Evolutionary conservation across 306 rosid genomes (phyloP).

Genomic region (Vachellia collinsii): DNA sequence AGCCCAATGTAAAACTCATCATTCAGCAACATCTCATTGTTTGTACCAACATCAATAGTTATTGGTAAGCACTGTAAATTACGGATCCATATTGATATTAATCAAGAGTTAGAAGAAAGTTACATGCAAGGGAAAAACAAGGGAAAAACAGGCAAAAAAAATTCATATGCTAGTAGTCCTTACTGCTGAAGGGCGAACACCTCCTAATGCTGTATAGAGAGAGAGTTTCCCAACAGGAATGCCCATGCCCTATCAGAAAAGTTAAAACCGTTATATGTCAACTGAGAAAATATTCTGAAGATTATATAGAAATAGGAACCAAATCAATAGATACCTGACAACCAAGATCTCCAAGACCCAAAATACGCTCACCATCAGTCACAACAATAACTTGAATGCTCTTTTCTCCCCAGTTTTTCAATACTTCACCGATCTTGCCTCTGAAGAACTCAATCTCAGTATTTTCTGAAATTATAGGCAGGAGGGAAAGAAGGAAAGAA

Average conservation of each 20-base stretch:
- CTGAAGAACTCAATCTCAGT: slow-evolving; percentile 52
- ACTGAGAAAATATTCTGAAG: not conserved
- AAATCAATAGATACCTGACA: slow-evolving; percentile 70
- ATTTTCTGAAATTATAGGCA: slow-evolving; percentile 32
- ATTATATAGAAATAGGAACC: slow-evolving; percentile 23
- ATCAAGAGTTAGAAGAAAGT: slow-evolving; percentile 20
- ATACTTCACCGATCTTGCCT: slow-evolving; percentile 89
- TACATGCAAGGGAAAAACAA: not conserved
- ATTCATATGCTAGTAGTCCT: slow-evolving; percentile 33
- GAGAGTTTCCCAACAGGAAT: slow-evolving; percentile 99
- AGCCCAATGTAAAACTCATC: slow-evolving; percentile 94
- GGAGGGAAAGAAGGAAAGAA: not conserved
- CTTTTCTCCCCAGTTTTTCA: slow-evolving; percentile 94
- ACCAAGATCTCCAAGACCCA: slow-evolving; percentile 99
- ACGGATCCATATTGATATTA: slow-evolving; percentile 25
- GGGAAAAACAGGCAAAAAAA: not conserved
- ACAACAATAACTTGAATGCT: slow-evolving; percentile 91
- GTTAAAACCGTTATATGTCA: slow-evolving; percentile 16
- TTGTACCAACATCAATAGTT: slow-evolving; percentile 96
- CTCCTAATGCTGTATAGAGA: slow-evolving; percentile 94
- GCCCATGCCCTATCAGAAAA: slow-evolving; percentile 84
- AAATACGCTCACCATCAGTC: slow-evolving; percentile 96
- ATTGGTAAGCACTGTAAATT: slow-evolving; percentile 88
- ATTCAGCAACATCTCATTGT: slow-evolving; percentile 82
- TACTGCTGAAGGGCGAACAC: slow-evolving; percentile 94